phyloP scores from a whole-genome alignment of 495 filamentous ascomycete genomes.

The Mytilinidion resinicola region DNA sequence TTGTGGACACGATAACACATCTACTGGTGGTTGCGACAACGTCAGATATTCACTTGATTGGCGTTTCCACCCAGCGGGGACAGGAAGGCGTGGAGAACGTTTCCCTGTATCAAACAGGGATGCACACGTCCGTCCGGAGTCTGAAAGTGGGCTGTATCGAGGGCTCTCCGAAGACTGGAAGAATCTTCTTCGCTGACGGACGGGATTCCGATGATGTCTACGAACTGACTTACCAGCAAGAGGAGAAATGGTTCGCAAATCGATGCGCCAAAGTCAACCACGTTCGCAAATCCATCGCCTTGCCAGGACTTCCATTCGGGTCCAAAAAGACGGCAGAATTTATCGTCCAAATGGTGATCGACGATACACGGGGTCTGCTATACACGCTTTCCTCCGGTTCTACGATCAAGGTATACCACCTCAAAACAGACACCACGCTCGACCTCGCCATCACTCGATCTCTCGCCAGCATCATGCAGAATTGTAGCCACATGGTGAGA shows the following conservation, averaged over 20 bases:
- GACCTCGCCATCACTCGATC: conserved; percentile 52
- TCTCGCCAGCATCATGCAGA: conserved; percentile 49
- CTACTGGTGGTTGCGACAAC: conserved; percentile 84
- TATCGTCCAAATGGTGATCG: conserved; percentile 70
- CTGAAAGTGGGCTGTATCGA: conserved; percentile 68
- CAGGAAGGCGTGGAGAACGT: conserved; percentile 63
- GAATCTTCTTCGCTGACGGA: conserved; percentile 83
- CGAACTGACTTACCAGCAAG: conserved; percentile 90
- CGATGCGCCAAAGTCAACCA: conserved; percentile 79
- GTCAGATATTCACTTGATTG: conserved; percentile 74
- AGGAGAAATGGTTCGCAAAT: conserved; percentile 91
- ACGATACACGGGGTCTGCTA: conserved; percentile 78
- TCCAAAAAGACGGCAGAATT: conserved; percentile 48
- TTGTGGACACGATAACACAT: conserved; percentile 74
- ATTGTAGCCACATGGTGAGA: conserved; percentile 74
- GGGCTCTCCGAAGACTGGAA: conserved; percentile 66
- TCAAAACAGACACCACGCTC: conserved; percentile 52
- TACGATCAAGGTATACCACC: conserved; percentile 79
- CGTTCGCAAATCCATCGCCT: conserved; percentile 63
- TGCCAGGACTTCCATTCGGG: conserved; percentile 48
- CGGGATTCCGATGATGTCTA: conserved; percentile 69
- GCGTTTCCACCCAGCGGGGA: conserved; percentile 57
- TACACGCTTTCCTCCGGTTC: conserved; percentile 85
- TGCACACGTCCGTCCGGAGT: conserved; percentile 66
- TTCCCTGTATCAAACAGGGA: conserved; percentile 73